A percentile compares a stretch with the other conserved stretches of the same genome.
Evolutionary conservation across 1,139 yeast species (phyloP).

Genomic region (Saccharomycopsis hybrid): DNA sequence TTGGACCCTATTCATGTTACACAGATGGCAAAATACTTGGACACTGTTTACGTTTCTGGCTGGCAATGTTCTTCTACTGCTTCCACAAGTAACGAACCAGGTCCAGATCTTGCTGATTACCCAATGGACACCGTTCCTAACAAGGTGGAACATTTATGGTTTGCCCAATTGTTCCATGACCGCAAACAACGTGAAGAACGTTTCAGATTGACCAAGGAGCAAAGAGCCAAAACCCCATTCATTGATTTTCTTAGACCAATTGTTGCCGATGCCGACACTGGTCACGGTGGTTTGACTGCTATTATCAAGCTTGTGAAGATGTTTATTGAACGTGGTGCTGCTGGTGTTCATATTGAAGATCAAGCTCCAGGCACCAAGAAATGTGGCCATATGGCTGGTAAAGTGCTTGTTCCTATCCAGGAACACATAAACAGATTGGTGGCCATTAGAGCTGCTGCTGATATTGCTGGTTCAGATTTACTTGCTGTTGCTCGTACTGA

Average conservation of each 20-base stretch:
- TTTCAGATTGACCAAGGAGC: constrained; percentile 30
- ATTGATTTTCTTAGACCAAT: constrained; percentile 54
- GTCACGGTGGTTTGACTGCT: constrained; percentile 61
- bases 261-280: constrained; percentile 63
- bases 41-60: constrained; percentile 55
- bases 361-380: constrained; percentile 61
- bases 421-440: constrained; percentile 49
- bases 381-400: constrained; percentile 60
- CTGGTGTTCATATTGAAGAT: constrained; percentile 59
- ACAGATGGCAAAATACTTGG: constrained; percentile 48
- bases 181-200: constrained; percentile 43
- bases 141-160: constrained; percentile 52
- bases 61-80: constrained; percentile 51
- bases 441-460: constrained; percentile 62
- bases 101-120: constrained; percentile 58
- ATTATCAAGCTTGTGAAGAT: constrained; percentile 58
- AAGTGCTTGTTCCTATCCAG: constrained; percentile 55
- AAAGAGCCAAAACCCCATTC: constrained; percentile 25
- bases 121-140: constrained; percentile 64
- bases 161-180: constrained; percentile 55
- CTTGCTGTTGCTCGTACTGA: constrained; percentile 56
- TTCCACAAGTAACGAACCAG: constrained; percentile 52
- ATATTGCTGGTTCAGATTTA: constrained; percentile 54
- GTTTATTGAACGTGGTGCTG: constrained; percentile 61
- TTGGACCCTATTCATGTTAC: constrained; percentile 59